Evolutionary conservation across 371 early-diverging fungal species (phyloP).

Genomic region (Lichtheimia ramosa): DNA sequence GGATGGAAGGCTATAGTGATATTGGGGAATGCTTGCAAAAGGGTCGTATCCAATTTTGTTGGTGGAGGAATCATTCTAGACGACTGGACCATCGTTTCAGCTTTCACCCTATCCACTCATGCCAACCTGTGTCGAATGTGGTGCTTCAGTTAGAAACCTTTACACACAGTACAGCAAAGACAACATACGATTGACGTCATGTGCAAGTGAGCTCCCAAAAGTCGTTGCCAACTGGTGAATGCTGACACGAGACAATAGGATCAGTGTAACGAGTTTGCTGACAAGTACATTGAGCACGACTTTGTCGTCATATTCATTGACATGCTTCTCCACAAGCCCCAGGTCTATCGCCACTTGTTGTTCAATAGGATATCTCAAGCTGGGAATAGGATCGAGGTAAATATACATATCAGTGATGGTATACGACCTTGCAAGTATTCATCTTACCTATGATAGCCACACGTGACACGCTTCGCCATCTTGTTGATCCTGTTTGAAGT

Average conservation of each 20-base stretch:
- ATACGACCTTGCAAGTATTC: not conserved
- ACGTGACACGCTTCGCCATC: constrained; percentile 76
- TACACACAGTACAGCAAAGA: constrained; percentile 90
- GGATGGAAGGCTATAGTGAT: too few species aligned
- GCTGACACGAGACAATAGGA: constrained; percentile 37
- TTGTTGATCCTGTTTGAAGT: constrained; percentile 89
- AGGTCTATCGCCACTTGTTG: constrained; percentile 89
- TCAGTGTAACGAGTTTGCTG: constrained; percentile 82
- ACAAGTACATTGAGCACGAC: constrained; percentile 94
- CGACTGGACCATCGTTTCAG: too few species aligned
- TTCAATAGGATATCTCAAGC: constrained; percentile 71
- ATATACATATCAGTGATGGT: constrained; percentile 15
- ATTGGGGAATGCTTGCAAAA: too few species aligned
- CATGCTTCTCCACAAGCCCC: constrained; percentile 89
- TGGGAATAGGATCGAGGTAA: constrained; percentile 60
- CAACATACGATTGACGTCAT: constrained; percentile 87
- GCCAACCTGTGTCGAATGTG: constrained; percentile 89
- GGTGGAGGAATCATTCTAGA: too few species aligned
- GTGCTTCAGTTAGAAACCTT: constrained; percentile 68
- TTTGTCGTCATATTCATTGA: constrained; percentile 90
- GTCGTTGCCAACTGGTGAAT: not conserved
- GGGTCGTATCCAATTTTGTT: too few species aligned
- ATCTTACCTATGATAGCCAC: constrained; percentile 42
- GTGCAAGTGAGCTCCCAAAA: constrained; percentile 38
- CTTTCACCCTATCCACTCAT: constrained; percentile 21